A percentile compares a stretch with the other conserved stretches of the same genome.
These are phyloP conservation scores for Byssoonygena ceratinophila DNA, from an alignment of 2,329 filamentous ascomycete species.

Conservation along the genomic window DNA sequence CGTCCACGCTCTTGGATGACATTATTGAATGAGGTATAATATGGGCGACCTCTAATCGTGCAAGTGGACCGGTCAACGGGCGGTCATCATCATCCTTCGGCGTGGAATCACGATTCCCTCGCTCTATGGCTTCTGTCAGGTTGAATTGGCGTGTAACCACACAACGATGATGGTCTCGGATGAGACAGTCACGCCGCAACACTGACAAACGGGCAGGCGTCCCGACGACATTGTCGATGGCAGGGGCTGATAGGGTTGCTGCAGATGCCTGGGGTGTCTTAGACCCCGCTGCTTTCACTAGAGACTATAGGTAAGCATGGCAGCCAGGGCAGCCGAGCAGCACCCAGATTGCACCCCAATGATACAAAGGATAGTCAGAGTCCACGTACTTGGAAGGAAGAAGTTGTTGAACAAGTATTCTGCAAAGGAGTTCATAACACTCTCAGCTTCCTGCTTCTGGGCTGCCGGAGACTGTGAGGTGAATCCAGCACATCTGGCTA, in stretches of 20 bases:
- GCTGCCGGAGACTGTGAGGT: neutral
- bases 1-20: conserved; percentile 1
- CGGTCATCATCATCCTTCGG: conserved; percentile 17
- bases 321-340: neutral
- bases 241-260: conserved; percentile 13
- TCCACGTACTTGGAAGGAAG: conserved; percentile 17
- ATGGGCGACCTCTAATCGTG: conserved; percentile 17
- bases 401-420: conserved; percentile 16
- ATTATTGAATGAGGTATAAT: conserved; percentile 20
- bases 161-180: conserved; percentile 18
- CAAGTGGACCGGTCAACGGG: conserved; percentile 7
- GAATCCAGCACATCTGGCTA: conserved; percentile 9
- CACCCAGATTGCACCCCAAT: neutral
- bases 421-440: conserved; percentile 11
- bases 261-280: conserved; percentile 17
- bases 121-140: conserved; percentile 15
- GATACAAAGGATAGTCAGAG: neutral
- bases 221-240: conserved; percentile 10
- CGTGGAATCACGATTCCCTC: conserved; percentile 2
- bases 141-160: conserved; percentile 18
- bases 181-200: conserved; percentile 15
- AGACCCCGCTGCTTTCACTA: conserved; percentile 17
- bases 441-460: too few relatives aligned
- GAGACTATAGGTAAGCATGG: neutral
- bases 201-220: conserved; percentile 14